Evolutionary conservation across 2,329 filamentous ascomycete species (phyloP), one percentile per base, ranked within the genome.

Genomic region (Fusarium udum): DNA sequence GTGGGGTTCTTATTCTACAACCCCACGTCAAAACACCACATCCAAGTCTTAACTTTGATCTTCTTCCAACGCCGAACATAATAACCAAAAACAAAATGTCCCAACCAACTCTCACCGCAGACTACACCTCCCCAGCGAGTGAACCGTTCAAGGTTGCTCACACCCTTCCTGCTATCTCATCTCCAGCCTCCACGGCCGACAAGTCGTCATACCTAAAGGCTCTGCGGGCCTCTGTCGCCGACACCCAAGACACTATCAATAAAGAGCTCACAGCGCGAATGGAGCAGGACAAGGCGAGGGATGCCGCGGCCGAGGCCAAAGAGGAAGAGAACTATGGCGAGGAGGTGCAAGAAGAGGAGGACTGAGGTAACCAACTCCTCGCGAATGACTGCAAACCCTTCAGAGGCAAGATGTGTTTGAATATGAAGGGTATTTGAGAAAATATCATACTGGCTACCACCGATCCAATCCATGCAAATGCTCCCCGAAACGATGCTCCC

Each of bases 311-410:
- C 67, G 89, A 91, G 67, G 85, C 81, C 16, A 87, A 88, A 70
- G 90, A 91, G 78, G 93, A 94, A 79, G 90, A 93, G 77, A 92
- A 95, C 79, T 97, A 97, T 79, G 95, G 94, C 53, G 95, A 97
- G 81, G 94, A 97, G 80, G 89, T 91, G 18, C 90, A 92, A 56
- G 91, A 93, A 46, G 92, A 93, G 62, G 88, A 88, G 39, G 80
- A 82, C 32, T 81, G 75, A 79, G 37, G 24, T 13, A 48, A 26
- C 7, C 12, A 40, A 28, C 8, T 40, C 40, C 36, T 28, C 26
- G 13, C 16, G 43, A 55, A 40, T 16, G 34, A 56, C n/a, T 45
- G 59, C 57, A 31, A 56, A 57, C 24, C n/a, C 36, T 37, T 49
- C 16, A 34, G 52, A 53, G 32, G 63, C 59, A 63, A 73, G 55